Evolutionary conservation across 169 alveolate species (phyloP).

Genomic region (Perkinsus chesapeaki): DNA sequence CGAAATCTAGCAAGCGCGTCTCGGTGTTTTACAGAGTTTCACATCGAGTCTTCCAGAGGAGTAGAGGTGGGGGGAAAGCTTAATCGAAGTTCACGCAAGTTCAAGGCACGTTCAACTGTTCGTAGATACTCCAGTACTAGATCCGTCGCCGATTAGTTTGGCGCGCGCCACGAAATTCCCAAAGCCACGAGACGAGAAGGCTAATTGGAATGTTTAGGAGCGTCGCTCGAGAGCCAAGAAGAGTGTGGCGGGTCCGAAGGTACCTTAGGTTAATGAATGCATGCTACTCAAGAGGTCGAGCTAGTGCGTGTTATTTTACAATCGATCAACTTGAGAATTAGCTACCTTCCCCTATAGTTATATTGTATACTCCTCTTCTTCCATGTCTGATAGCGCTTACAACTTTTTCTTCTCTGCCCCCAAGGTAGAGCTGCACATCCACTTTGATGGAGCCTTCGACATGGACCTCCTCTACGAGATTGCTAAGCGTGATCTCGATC

Average conservation of each 20-base stretch:
- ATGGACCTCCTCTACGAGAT: background rate
- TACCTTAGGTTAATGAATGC: background rate
- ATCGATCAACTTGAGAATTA: background rate
- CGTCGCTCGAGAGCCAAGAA: no score
- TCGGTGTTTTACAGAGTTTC: no score
- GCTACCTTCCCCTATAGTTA: background rate
- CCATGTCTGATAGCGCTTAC: background rate
- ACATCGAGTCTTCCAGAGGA: no score
- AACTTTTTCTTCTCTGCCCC: background rate
- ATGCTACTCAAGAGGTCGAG: background rate
- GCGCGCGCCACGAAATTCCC: background rate
- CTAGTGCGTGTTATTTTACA: background rate
- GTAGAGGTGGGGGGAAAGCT: no score
- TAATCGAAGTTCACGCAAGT: no score
- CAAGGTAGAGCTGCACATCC: background rate
- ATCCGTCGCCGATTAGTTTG: background rate
- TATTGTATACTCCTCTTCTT: background rate
- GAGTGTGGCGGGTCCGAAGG: background rate
- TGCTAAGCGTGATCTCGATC: background rate
- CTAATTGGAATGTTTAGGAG: no score
- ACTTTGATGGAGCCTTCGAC: background rate
- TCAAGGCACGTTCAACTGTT: no score
- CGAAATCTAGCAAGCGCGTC: no score
- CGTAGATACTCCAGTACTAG: no score
- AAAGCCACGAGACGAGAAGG: background rate